phyloP scores from a whole-genome alignment of 768 basidiomycete species.

The Lactarius akahatsu region DNA sequence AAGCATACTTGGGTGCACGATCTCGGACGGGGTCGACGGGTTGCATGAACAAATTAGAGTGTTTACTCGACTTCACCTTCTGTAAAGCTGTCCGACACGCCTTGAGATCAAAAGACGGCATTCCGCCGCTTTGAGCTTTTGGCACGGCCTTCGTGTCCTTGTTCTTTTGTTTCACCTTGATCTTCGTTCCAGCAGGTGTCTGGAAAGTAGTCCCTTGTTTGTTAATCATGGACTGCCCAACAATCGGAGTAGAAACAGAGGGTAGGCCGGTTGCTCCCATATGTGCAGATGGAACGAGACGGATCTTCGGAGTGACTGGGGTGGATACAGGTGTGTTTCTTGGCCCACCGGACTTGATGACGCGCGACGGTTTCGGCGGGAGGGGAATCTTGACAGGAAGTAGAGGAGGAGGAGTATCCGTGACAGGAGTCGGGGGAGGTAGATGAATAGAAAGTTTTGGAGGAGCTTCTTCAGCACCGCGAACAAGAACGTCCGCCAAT shows the following conservation, averaged over 20 bases:
- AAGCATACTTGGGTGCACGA: constrained; percentile 75
- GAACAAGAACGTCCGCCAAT: constrained; percentile 83
- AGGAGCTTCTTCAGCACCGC: constrained; percentile 75
- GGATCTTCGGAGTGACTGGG: constrained; percentile 51
- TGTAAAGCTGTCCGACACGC: constrained; percentile 76
- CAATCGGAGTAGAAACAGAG: constrained; percentile 30
- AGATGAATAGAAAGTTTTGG: constrained; percentile 88
- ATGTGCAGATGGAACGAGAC: constrained; percentile 38
- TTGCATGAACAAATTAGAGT: constrained; percentile 69
- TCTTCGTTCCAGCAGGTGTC: constrained; percentile 18
- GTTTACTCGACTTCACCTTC: constrained; percentile 76
- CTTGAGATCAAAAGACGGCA: constrained; percentile 71
- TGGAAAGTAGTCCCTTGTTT: constrained; percentile 20
- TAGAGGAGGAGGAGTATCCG: constrained; percentile 56
- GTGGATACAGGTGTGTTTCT: constrained; percentile 35
- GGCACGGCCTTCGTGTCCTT: constrained; percentile 48
- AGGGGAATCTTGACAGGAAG: constrained; percentile 52
- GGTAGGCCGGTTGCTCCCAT: constrained; percentile 35
- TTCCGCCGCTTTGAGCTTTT: constrained; percentile 74
- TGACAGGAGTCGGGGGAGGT: constrained; percentile 61
- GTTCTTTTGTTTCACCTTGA: constrained; percentile 30
- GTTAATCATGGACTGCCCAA: neutral
- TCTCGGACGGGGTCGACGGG: constrained; percentile 98
- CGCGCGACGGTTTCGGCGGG: constrained; percentile 39
- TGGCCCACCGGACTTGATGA: constrained; percentile 39